Conservation (phyloP, 1,284 basidiomycete genomes). For the Inonotus hispidus region DNA sequence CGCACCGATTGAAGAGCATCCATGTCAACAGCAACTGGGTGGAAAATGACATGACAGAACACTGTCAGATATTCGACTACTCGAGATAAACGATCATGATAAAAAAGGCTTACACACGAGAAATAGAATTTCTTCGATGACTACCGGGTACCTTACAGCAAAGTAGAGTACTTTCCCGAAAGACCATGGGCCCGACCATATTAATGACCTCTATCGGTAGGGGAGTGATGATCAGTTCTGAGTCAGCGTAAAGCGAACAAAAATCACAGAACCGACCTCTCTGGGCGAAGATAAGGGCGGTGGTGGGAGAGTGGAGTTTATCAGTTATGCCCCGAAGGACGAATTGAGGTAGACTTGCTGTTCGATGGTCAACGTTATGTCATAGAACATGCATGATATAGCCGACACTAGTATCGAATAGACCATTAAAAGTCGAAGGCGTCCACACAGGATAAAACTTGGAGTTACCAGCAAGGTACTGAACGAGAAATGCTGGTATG, state of each 20-base stretch:
- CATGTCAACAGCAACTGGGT: not conserved
- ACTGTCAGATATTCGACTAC: no score
- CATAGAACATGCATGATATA: constrained; percentile 6
- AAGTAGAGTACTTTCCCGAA: constrained; percentile 9
- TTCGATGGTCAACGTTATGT: constrained; percentile 8
- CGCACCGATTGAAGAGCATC: constrained; percentile 2
- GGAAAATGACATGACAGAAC: not conserved
- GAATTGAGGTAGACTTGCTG: not conserved
- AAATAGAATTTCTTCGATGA: constrained; percentile 5
- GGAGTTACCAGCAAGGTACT: not conserved
- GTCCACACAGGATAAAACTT: no score
- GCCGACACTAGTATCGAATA: not conserved
- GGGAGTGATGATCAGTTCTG: no score
- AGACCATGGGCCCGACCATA: constrained; percentile 9
- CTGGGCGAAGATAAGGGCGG: not conserved
- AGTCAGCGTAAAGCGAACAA: not conserved
- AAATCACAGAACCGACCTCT: not conserved
- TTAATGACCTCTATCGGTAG: not conserved
- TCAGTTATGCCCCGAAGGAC: not conserved
- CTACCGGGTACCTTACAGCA: constrained; percentile 5
- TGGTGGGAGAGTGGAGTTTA: no score
- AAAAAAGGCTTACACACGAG: constrained; percentile 3
- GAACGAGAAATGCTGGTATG: not conserved
- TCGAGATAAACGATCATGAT: not conserved
- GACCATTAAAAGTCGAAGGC: no score